phyloP scores from a whole-genome alignment of 1,284 basidiomycete genomes.

The Cryptococcus sp. region DNA sequence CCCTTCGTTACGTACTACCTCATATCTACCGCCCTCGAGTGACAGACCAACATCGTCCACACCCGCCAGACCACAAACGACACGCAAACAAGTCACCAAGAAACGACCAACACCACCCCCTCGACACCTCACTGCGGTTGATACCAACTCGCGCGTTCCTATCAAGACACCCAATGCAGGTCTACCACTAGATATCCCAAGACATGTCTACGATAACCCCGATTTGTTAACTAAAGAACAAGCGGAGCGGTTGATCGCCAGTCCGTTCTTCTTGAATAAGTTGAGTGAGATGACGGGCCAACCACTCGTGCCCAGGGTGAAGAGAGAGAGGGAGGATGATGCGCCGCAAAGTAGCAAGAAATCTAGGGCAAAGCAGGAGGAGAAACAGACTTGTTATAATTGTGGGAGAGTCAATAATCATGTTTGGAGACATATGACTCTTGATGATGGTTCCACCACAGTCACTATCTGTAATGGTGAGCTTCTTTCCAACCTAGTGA shows the following conservation, averaged over 20 bases:
- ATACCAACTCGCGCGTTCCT: background rate
- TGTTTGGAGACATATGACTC: constrained; percentile 42
- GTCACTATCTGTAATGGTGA: constrained; percentile 45
- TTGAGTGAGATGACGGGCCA: constrained; percentile 31
- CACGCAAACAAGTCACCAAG: background rate
- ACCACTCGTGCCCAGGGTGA: constrained; percentile 5
- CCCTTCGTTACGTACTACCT: background rate
- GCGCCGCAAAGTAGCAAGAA: no score
- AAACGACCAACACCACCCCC: background rate
- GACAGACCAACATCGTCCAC: no score
- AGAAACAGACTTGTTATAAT: constrained; percentile 34
- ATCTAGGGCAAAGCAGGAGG: background rate
- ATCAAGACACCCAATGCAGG: background rate
- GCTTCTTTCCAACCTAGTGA: constrained; percentile 1
- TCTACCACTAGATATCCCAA: constrained; percentile 24
- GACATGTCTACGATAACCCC: constrained; percentile 22
- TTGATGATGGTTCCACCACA: constrained; percentile 28
- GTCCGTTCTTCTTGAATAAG: constrained; percentile 35
- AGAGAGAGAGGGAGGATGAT: constrained; percentile 8
- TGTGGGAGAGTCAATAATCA: constrained; percentile 40
- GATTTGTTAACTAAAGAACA: constrained; percentile 38
- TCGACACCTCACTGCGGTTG: background rate
- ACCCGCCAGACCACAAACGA: background rate
- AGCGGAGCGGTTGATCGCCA: constrained; percentile 31
- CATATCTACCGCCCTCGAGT: no score